These are phyloP conservation scores for Coniosporium apollinis DNA, from an alignment of 495 filamentous ascomycete species.

Conservation along the genomic window DNA sequence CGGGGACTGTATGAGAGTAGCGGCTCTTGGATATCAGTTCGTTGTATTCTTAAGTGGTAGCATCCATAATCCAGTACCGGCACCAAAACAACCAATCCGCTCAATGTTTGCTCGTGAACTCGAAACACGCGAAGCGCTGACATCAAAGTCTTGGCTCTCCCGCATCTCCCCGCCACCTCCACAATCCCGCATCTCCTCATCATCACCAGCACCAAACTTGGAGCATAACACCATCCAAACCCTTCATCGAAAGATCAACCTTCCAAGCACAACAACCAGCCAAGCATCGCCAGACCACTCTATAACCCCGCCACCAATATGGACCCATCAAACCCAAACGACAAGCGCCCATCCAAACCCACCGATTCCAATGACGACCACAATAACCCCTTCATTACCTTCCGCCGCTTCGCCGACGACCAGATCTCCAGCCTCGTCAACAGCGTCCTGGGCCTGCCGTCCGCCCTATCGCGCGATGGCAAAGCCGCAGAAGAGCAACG, in stretches of 20 bases:
- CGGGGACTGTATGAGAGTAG: neutral
- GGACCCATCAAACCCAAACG: too few species aligned
- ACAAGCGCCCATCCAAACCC: too few species aligned
- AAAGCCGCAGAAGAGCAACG: conserved; percentile 1
- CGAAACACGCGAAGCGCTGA: neutral
- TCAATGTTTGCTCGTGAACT: neutral
- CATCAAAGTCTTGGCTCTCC: neutral
- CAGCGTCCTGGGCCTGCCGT: conserved; percentile 33
- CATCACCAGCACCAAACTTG: too few species aligned
- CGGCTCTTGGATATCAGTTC: neutral
- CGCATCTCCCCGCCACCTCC: neutral
- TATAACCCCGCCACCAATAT: too few species aligned
- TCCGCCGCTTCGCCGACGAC: conserved; percentile 42
- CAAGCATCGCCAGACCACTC: conserved; percentile 1
- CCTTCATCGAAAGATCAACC: too few species aligned
- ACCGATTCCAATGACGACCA: conserved; percentile 13
- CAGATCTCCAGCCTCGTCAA: conserved; percentile 39
- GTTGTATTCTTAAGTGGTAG: neutral
- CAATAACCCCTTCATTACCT: conserved; percentile 41
- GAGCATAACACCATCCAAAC: too few species aligned
- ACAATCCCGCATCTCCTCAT: too few species aligned
- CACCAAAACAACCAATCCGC: neutral
- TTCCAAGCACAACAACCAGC: too few species aligned
- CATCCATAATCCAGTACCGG: neutral
- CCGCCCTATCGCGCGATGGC: conserved; percentile 7